Conservation (phyloP, 2,329 filamentous ascomycete genomes). For the Fusarium mexicanum region DNA sequence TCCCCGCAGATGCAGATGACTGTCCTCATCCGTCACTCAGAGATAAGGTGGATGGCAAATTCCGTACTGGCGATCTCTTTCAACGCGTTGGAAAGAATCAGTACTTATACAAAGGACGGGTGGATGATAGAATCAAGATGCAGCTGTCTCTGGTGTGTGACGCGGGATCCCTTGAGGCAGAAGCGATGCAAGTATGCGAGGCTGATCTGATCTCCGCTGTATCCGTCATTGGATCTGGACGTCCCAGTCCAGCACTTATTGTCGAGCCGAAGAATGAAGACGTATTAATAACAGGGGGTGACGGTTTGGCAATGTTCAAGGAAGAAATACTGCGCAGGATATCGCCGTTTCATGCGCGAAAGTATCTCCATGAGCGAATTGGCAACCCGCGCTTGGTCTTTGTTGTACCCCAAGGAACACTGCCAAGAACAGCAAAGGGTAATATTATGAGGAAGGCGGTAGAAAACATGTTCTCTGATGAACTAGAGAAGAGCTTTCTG, state of each 20-base stretch:
- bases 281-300: fast-evolving
- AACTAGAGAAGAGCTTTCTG: neutral
- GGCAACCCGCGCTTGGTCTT: neutral
- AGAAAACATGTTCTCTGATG: neutral
- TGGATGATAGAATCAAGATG: conserved; percentile 19
- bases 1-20: neutral
- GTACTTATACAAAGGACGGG: neutral
- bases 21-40: neutral
- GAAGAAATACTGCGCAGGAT: neutral
- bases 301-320: neutral
- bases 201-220: neutral
- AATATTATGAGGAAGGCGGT: conserved; percentile 5
- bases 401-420: neutral
- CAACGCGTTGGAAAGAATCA: neutral
- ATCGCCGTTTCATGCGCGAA: neutral
- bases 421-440: neutral
- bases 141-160: neutral
- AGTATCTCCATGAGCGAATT: conserved; percentile 3
- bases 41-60: neutral
- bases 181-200: conserved; percentile 6
- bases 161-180: neutral
- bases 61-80: conserved; percentile 6
- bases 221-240: conserved; percentile 1
- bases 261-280: neutral
- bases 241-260: neutral